Conservation (phyloP, 495 filamentous ascomycete genomes). For the Xylaria cubensis region DNA sequence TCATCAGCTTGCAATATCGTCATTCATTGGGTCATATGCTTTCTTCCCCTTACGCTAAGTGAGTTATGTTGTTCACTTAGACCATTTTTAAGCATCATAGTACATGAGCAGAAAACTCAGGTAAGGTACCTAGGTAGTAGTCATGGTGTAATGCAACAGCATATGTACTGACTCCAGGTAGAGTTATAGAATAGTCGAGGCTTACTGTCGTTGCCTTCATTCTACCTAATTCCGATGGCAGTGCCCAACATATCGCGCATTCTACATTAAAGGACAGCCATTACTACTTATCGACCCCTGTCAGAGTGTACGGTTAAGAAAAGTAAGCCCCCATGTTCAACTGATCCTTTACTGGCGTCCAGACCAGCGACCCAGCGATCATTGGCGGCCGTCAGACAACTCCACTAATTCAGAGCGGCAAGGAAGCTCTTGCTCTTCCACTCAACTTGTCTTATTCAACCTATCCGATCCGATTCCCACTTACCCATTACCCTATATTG, state of each 20-base stretch:
- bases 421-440: slow-evolving; percentile 11
- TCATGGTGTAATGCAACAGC: too few relatives aligned
- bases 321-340: slow-evolving; percentile 7
- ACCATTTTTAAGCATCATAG: background rate
- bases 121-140: too few relatives aligned
- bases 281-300: background rate
- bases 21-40: slow-evolving; percentile 11
- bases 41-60: background rate
- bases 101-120: too few relatives aligned
- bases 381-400: slow-evolving; percentile 17
- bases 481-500: background rate
- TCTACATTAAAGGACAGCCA: background rate
- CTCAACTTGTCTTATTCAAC: background rate
- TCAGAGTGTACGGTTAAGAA: background rate
- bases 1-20: background rate
- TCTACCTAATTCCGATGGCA: background rate
- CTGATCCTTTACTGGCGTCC: slow-evolving; percentile 19
- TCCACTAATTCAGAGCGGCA: slow-evolving; percentile 19
- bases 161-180: background rate
- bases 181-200: background rate
- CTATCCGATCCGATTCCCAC: slow-evolving; percentile 8
- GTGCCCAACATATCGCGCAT: slow-evolving; percentile 7
- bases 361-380: slow-evolving; percentile 7
- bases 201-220: background rate
- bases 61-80: background rate